Conservation (phyloP, 2,329 filamentous ascomycete species). For the Geosmithia flava region DNA sequence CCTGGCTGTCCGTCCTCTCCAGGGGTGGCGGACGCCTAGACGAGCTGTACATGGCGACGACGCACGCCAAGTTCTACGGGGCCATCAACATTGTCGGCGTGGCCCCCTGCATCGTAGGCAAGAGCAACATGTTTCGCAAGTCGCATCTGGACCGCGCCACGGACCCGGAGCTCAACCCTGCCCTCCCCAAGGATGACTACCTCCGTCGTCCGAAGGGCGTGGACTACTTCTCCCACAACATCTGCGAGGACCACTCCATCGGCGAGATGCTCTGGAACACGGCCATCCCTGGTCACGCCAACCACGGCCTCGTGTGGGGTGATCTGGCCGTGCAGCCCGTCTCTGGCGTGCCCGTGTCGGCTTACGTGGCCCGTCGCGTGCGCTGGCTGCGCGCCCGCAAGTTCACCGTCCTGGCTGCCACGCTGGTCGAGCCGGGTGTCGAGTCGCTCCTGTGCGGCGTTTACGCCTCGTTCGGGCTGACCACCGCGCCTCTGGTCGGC, state of each 20-base stretch:
- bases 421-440: conserved; percentile 83
- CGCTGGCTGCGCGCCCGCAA: conserved; percentile 91
- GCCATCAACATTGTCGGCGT: conserved; percentile 90
- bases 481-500: conserved; percentile 55
- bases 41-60: conserved; percentile 86
- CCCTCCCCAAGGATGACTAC: conserved; percentile 24
- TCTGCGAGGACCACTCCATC: conserved; percentile 95
- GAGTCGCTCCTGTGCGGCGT: conserved; percentile 76
- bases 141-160: conserved; percentile 74
- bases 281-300: conserved; percentile 50
- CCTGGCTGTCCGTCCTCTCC: no score
- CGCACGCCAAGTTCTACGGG: conserved; percentile 94
- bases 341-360: conserved; percentile 61
- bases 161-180: conserved; percentile 30
- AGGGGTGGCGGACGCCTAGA: conserved; percentile 71
- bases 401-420: conserved; percentile 82
- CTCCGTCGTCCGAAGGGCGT: conserved; percentile 48
- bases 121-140: conserved; percentile 96
- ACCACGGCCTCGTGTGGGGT: conserved; percentile 74
- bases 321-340: conserved; percentile 88
- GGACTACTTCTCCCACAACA: conserved; percentile 89
- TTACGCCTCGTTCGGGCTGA: conserved; percentile 69
- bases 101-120: conserved; percentile 89
- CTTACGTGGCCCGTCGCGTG: conserved; percentile 70
- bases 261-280: conserved; percentile 81